Conservation (phyloP, 2,329 filamentous ascomycete genomes). For the Pseudogymnoascus sp. region DNA sequence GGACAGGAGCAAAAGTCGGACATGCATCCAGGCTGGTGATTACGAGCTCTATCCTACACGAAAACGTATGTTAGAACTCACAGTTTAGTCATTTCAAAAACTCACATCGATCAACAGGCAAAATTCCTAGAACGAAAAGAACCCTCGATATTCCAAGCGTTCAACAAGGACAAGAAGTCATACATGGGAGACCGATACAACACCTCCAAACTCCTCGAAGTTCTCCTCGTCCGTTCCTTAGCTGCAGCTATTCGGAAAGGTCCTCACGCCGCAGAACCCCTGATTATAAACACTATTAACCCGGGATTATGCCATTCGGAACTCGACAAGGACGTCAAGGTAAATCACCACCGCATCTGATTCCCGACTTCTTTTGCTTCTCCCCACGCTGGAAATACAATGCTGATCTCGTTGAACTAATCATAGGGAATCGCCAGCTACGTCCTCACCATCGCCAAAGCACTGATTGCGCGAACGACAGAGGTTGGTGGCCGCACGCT, state of each 20-base stretch:
- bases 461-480: conserved; percentile 25
- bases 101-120: conserved; percentile 21
- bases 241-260: conserved; percentile 23
- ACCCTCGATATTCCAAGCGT: conserved; percentile 13
- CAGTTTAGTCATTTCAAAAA: background rate
- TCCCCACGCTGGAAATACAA: conserved; percentile 17
- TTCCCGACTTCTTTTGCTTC: background rate
- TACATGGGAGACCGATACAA: conserved; percentile 25
- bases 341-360: background rate
- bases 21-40: conserved; percentile 31
- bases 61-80: conserved; percentile 21
- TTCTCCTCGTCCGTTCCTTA: conserved; percentile 27
- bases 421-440: background rate
- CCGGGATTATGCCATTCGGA: conserved; percentile 31
- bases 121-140: conserved; percentile 29
- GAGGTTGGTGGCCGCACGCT: conserved; percentile 31
- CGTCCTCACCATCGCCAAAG: conserved; percentile 16
- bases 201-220: conserved; percentile 30
- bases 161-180: background rate
- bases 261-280: conserved; percentile 15
- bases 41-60: conserved; percentile 34
- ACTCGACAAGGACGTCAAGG: conserved; percentile 15
- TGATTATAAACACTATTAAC: conserved; percentile 29
- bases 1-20: conserved; percentile 24
- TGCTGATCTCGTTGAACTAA: conserved; percentile 18